phyloP scores from a whole-genome alignment of 495 filamentous ascomycete species.

The Aspergillus cristatus region DNA sequence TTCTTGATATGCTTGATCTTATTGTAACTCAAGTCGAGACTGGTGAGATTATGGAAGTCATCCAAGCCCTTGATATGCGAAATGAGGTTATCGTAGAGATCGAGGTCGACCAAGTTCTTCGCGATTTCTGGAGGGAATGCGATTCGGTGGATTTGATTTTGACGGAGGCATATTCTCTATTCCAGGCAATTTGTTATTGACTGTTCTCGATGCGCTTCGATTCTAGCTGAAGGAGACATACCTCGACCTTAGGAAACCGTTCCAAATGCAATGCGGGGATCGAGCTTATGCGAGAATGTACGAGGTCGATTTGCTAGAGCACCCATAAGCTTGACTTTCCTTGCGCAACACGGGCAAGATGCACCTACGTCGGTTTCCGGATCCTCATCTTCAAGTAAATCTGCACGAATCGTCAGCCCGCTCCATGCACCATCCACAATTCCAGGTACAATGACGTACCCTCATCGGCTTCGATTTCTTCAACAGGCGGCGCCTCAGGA shows the following conservation, averaged over 20 bases:
- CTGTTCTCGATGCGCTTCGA: not conserved
- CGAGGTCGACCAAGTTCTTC: slow-evolving; percentile 65
- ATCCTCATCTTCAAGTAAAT: slow-evolving; percentile 58
- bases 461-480: slow-evolving; percentile 75
- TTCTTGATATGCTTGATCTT: slow-evolving; percentile 98
- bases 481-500: slow-evolving; percentile 64
- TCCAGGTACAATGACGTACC: no score
- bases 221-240: slow-evolving; percentile 16
- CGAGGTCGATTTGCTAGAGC: slow-evolving; percentile 73
- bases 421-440: no score
- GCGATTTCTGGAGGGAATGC: slow-evolving; percentile 54
- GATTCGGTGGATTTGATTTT: slow-evolving; percentile 80
- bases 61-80: slow-evolving; percentile 79
- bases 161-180: slow-evolving; percentile 80
- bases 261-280: slow-evolving; percentile 71
- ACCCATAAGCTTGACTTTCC: slow-evolving; percentile 1
- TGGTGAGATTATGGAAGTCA: slow-evolving; percentile 60
- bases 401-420: slow-evolving; percentile 23
- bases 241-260: slow-evolving; percentile 67
- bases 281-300: slow-evolving; percentile 74
- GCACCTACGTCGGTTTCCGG: slow-evolving; percentile 44
- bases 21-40: slow-evolving; percentile 92
- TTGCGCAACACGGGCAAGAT: not conserved
- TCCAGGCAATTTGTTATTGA: not conserved
- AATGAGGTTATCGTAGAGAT: slow-evolving; percentile 98